Percentiles rank a stretch among this genome's conserved stretches.
Conservation (phyloP, 148 eudicot genomes). For the Rhododendron griersonianum region DNA sequence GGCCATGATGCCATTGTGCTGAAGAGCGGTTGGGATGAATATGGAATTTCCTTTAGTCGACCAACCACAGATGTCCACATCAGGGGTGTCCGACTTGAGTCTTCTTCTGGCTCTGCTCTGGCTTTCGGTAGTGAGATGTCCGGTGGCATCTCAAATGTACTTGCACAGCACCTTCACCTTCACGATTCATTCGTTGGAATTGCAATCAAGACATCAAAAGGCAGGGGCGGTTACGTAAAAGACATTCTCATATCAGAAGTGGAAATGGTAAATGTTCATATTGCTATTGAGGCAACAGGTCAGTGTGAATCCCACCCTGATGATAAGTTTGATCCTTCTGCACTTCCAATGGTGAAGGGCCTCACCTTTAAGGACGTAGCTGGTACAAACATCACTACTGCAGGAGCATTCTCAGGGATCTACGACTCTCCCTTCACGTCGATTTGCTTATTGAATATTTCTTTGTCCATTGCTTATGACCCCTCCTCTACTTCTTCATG, state of each 20-base stretch:
- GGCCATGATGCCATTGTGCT: conserved; percentile 51
- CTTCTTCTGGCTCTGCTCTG: conserved; percentile 47
- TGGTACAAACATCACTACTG: conserved; percentile 34
- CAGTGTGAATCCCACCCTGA: conserved; percentile 45
- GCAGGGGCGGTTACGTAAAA: conserved; percentile 53
- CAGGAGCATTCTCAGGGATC: conserved; percentile 46
- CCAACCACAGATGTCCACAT: conserved; percentile 46
- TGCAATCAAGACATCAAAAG: conserved; percentile 46
- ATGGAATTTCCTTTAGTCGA: conserved; percentile 44
- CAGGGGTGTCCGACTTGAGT: conserved; percentile 29
- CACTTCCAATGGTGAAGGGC: conserved; percentile 35
- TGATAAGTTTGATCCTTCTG: conserved; percentile 43
- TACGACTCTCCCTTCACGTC: conserved; percentile 48
- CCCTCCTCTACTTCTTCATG: conserved; percentile 26
- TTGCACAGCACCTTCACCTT: conserved; percentile 33
- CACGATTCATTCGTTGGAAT: conserved; percentile 43
- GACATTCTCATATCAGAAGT: conserved; percentile 33
- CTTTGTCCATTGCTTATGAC: conserved; percentile 22
- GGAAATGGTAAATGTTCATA: conserved; percentile 25
- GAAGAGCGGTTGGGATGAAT: conserved; percentile 78
- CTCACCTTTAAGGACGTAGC: conserved; percentile 39
- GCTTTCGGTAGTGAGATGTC: conserved; percentile 77
- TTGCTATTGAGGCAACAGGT: conserved; percentile 43
- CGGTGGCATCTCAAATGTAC: conserved; percentile 55
- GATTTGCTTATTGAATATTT: conserved; percentile 38